phyloP scores from a whole-genome alignment of 2,329 filamentous ascomycete genomes.

The Scleromitrula shiraiana region DNA sequence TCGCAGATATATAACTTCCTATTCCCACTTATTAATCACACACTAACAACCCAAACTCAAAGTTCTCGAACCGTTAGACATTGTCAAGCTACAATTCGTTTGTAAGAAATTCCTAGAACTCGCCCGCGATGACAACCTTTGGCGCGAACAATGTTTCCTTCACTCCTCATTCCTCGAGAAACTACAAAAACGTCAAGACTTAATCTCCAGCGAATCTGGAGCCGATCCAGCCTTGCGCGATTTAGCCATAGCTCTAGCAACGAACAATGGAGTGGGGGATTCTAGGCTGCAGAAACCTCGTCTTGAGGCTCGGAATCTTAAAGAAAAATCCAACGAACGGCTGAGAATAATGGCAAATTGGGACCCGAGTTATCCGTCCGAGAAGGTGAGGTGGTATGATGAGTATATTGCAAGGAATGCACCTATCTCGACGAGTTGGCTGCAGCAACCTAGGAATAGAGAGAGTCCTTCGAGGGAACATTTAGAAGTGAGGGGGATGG shows the following conservation, averaged over 20 bases:
- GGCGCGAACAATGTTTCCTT: constrained; percentile 68
- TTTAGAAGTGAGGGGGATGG: constrained; percentile 66
- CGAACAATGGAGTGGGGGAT: constrained; percentile 22
- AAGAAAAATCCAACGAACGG: constrained; percentile 32
- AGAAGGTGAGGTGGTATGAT: constrained; percentile 75
- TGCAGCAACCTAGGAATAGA: constrained; percentile 51
- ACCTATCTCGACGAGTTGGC: constrained; percentile 67
- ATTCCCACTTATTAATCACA: background rate
- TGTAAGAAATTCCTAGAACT: constrained; percentile 58
- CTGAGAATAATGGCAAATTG: constrained; percentile 65
- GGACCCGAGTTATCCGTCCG: constrained; percentile 68
- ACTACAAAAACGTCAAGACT: constrained; percentile 45
- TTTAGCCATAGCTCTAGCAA: constrained; percentile 22
- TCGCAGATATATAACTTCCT: background rate
- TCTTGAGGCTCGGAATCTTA: constrained; percentile 19
- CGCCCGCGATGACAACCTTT: constrained; percentile 66
- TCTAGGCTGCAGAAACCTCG: constrained; percentile 20
- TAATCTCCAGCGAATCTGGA: constrained; percentile 32
- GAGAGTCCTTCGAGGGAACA: constrained; percentile 37
- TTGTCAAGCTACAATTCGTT: constrained; percentile 61
- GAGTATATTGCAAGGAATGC: constrained; percentile 82
- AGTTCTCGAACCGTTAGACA: constrained; percentile 57
- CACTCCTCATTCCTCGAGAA: constrained; percentile 57
- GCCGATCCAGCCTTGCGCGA: constrained; percentile 34
- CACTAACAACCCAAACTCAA: background rate